A percentile compares a stretch with the other conserved stretches of the same genome.
These are phyloP conservation scores for Astrephomene gubernaculifera DNA, from an alignment of 139 green algal genomes.

Conservation along the genomic window DNA sequence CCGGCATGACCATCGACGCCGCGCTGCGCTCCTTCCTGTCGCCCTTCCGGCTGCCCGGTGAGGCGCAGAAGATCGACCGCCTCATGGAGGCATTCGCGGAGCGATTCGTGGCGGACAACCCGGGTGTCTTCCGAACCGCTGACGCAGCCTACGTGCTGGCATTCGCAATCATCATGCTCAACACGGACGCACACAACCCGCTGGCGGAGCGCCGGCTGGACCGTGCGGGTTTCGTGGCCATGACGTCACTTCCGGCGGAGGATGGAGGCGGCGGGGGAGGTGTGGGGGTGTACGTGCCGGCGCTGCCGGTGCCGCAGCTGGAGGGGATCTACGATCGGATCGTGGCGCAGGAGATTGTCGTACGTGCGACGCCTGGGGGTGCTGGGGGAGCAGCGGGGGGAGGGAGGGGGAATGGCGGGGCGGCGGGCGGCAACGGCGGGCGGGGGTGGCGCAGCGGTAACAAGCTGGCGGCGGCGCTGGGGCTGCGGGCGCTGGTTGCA, in stretches of 20 bases:
- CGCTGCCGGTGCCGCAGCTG: conserved; percentile 79
- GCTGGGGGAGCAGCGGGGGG: background rate
- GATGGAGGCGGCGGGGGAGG: conserved; percentile 32
- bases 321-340: conserved; percentile 87
- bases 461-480: conserved; percentile 77
- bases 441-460: conserved; percentile 39
- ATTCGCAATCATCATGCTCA: conserved; percentile 97
- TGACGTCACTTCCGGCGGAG: conserved; percentile 64
- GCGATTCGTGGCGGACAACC: conserved; percentile 56
- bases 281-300: conserved; percentile 62
- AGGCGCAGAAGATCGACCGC: conserved; percentile 94
- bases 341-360: conserved; percentile 72
- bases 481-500: conserved; percentile 61
- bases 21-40: conserved; percentile 80
- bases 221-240: conserved; percentile 85
- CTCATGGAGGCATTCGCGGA: conserved; percentile 90
- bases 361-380: conserved; percentile 35
- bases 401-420: background rate
- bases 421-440: background rate
- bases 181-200: conserved; percentile 96
- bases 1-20: conserved; percentile 72
- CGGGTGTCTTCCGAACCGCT: conserved; percentile 74
- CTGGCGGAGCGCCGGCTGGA: conserved; percentile 86
- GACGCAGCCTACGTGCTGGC: conserved; percentile 91
- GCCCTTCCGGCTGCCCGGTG: conserved; percentile 81